Evolutionary conservation across 371 early-diverging fungal genomes (phyloP).

Genomic region (Polyrhizophydium stewartii): DNA sequence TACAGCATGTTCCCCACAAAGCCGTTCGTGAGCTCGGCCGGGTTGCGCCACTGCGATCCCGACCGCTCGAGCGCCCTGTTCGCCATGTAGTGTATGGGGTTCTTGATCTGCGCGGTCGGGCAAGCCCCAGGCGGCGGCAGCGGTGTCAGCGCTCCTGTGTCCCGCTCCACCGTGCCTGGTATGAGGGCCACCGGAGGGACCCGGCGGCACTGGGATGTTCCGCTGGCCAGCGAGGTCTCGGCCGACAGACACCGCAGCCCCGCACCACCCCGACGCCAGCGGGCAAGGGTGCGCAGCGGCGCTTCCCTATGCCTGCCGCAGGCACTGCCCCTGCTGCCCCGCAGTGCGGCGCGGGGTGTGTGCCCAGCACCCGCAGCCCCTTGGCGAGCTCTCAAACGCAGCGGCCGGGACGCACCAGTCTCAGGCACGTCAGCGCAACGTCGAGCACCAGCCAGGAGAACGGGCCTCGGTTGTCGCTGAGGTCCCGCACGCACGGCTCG

Average conservation of each 20-base stretch:
- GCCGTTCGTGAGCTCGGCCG: neutral
- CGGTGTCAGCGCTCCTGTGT: no score
- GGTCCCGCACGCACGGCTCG: neutral
- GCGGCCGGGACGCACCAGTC: neutral
- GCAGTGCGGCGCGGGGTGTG: no score
- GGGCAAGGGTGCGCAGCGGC: no score
- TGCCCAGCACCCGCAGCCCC: neutral
- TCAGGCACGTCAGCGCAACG: neutral
- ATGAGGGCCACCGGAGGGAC: no score
- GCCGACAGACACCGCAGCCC: no score
- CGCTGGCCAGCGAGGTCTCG: no score
- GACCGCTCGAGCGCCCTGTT: neutral
- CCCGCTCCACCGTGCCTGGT: no score
- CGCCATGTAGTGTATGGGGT: conserved; percentile 11
- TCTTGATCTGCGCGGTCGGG: neutral
- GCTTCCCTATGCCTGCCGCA: no score
- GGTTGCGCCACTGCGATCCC: neutral
- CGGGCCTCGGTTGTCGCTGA: neutral
- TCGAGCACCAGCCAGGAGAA: neutral
- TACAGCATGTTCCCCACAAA: neutral
- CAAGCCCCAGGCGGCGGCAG: no score
- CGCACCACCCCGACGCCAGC: no score
- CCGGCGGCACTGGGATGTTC: no score
- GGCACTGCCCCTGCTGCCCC: no score
- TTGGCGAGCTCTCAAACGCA: conserved; percentile 3